These are phyloP conservation scores for Coemansia sp. DNA, from an alignment of 192 early-diverging fungal genomes.

Conservation along the genomic window DNA sequence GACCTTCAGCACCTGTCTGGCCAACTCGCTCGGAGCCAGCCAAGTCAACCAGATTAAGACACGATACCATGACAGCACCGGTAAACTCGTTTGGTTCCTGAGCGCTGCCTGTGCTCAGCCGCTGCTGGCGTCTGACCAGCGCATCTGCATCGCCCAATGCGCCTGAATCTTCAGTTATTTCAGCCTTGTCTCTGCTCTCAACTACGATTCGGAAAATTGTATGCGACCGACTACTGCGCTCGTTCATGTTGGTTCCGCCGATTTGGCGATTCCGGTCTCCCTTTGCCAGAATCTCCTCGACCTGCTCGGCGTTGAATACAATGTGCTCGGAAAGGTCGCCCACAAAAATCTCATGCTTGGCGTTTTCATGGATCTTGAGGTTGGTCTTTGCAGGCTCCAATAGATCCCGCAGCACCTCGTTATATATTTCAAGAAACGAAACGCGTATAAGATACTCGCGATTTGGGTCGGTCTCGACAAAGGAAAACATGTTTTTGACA, in stretches of 20 bases:
- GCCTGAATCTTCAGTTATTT: neutral
- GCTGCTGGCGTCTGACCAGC: slow-evolving; percentile 16
- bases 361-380: slow-evolving; percentile 85
- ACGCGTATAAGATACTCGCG: slow-evolving; percentile 91
- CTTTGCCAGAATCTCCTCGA: slow-evolving; percentile 72
- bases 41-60: slow-evolving; percentile 91
- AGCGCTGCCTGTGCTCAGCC: slow-evolving; percentile 39
- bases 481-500: slow-evolving; percentile 65
- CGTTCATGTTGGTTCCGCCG: slow-evolving; percentile 92
- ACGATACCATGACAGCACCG: slow-evolving; percentile 57
- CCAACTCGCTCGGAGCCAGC: slow-evolving; percentile 95
- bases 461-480: slow-evolving; percentile 45
- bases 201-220: slow-evolving; percentile 94
- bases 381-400: slow-evolving; percentile 80
- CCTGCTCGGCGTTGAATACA: slow-evolving; percentile 60
- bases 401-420: slow-evolving; percentile 89
- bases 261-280: slow-evolving; percentile 86
- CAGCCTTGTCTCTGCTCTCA: slow-evolving; percentile 69
- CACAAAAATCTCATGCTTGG: slow-evolving; percentile 65
- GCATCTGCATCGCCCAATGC: neutral
- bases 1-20: slow-evolving; percentile 67
- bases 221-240: slow-evolving; percentile 88
- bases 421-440: slow-evolving; percentile 99
- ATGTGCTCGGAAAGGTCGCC: slow-evolving; percentile 67
- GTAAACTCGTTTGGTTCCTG: slow-evolving; percentile 39